Conservation (phyloP, 1,284 basidiomycete genomes). For the Ganoderma boninense region DNA sequence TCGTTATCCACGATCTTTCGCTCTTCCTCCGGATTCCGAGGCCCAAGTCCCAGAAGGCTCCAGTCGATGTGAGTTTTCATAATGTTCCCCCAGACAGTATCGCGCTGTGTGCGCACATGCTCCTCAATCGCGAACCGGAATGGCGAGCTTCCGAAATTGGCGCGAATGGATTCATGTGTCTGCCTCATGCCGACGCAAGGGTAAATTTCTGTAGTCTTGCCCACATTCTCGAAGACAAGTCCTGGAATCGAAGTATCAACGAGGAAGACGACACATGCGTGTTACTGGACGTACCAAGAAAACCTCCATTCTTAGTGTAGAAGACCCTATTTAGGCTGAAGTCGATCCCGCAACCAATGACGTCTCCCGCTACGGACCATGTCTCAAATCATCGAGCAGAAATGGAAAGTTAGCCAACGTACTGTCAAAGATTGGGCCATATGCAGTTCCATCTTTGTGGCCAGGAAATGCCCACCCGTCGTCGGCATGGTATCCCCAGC, state of each 20-base stretch:
- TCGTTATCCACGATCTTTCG: slow-evolving; percentile 31
- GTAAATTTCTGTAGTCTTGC: slow-evolving; percentile 69
- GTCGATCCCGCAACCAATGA: slow-evolving; percentile 91
- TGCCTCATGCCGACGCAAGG: slow-evolving; percentile 91
- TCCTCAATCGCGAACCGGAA: slow-evolving; percentile 91
- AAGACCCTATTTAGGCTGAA: slow-evolving; percentile 83
- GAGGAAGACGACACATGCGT: slow-evolving; percentile 15
- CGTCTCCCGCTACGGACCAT: slow-evolving; percentile 71
- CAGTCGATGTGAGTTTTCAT: slow-evolving; percentile 55
- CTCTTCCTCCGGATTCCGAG: slow-evolving; percentile 28
- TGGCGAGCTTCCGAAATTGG: slow-evolving; percentile 87
- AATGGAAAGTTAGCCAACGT: slow-evolving; percentile 38
- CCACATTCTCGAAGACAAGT: slow-evolving; percentile 76
- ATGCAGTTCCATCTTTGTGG: slow-evolving; percentile 76
- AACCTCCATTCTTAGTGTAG: slow-evolving; percentile 88
- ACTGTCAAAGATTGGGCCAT: slow-evolving; percentile 82
- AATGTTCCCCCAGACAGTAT: slow-evolving; percentile 70
- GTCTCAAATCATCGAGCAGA: slow-evolving; percentile 17
- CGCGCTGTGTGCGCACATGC: slow-evolving; percentile 74
- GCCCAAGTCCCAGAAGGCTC: slow-evolving; percentile 39
- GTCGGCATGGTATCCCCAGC: slow-evolving; percentile 97
- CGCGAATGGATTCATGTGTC: slow-evolving; percentile 72
- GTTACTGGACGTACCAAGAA: slow-evolving; percentile 67
- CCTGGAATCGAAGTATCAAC: slow-evolving; percentile 49
- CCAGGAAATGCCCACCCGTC: slow-evolving; percentile 84